Base-by-base conservation (phyloP, 345 rosid species). In the Sisymbrium altissimum region DNA sequence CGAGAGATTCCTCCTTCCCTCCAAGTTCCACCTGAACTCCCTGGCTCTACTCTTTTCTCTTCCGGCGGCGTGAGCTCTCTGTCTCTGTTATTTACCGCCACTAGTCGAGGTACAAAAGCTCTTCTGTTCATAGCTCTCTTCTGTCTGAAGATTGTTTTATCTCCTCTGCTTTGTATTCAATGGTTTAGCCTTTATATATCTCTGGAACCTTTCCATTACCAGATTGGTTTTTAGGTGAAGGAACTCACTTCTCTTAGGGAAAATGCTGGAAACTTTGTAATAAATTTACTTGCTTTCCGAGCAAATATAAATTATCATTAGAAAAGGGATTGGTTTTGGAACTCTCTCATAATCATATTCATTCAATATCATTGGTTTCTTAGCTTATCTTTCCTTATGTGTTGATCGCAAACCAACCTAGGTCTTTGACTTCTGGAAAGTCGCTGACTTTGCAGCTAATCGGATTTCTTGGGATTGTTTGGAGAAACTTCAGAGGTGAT, bases 91-190 rank as follows among this genome's bases (percentile, higher is more conserved):
- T 2, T 0, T 62, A 1, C 50, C 50, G n/a, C 45, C 21, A 2
- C 32, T 30, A 19, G 43, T 43, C 44, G 11, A 56, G 73, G 64
- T 69, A 68, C 44, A 57, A 2, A 56, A 55, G 25, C 66, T 70
- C 66, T 44, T 36, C 48, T 43, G 48, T 55, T 30, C 41, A 0
- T 63, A 17, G 23, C 23, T 64, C 33, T 46, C 23, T 15, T 10
- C 52, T 55, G 45, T 46, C 39, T n/a, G n/a, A n/a, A n/a, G n/a
- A n/a, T n/a, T n/a, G n/a, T n/a, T n/a, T 36, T 35, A n/a, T 21
- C 66, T n/a, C 66, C 74, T 58, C 74, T 45, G 66, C 11, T 70
- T 57, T 33, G 36, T 60, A 60, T 48, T 36, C 6, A 35, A 35
- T 33, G 66, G 39, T 27, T 52, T 52, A 19, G 35, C 50, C 70